Percentiles rank a stretch among this genome's conserved stretches.
Conservation (phyloP, 768 basidiomycete species). For the Glaciozyma antarctica region DNA sequence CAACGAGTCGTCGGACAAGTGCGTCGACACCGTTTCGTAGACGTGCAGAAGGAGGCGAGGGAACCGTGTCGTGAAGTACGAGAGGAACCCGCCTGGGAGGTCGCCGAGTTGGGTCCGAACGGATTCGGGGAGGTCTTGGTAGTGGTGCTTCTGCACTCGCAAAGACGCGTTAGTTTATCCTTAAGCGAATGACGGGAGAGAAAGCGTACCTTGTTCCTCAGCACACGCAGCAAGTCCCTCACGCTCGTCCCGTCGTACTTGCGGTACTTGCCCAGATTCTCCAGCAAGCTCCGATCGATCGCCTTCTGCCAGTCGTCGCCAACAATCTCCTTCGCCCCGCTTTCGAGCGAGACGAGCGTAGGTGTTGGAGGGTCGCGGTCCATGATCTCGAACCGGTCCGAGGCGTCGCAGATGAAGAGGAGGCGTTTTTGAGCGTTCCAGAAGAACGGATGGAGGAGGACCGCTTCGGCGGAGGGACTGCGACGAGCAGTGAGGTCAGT, state of each 20-base stretch:
- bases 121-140: conserved; percentile 88
- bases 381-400: conserved; percentile 97
- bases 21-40: conserved; percentile 65
- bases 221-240: conserved; percentile 80
- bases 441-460: conserved; percentile 88
- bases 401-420: conserved; percentile 92
- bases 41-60: conserved; percentile 87
- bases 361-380: conserved; percentile 78
- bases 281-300: conserved; percentile 80
- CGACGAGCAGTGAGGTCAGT: neutral
- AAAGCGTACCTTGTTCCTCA: conserved; percentile 78
- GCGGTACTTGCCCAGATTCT: conserved; percentile 91
- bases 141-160: conserved; percentile 74
- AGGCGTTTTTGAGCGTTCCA: conserved; percentile 82
- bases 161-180: neutral
- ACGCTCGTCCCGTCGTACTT: conserved; percentile 90
- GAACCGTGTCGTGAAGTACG: conserved; percentile 89
- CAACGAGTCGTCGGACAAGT: conserved; percentile 61
- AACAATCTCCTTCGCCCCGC: conserved; percentile 57
- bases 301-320: conserved; percentile 82
- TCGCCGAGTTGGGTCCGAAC: conserved; percentile 79
- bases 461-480: conserved; percentile 76
- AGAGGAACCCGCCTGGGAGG: conserved; percentile 83
- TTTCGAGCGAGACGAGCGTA: conserved; percentile 65
- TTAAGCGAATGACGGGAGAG: neutral